Base-by-base conservation (phyloP, 495 filamentous ascomycete species). In the Viridothelium virens region DNA sequence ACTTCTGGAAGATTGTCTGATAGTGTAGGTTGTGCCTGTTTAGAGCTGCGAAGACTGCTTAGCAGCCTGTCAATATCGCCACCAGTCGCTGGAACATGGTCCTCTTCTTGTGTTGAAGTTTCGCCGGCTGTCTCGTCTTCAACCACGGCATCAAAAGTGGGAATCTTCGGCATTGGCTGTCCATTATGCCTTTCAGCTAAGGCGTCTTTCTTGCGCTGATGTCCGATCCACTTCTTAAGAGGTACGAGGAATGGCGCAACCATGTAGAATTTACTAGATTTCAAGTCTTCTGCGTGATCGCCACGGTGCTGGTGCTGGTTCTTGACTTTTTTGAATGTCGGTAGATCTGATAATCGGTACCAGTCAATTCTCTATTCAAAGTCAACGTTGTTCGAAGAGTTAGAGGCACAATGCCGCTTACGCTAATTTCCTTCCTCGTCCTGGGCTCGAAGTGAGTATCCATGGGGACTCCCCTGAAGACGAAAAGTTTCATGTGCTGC, bases 241-340 rank as follows among this genome's bases (percentile, higher is more conserved):
- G 83, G 90, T 41, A 83, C 84, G 67, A 98, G 79, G 73, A 98
- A 97, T 0, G 94, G 92, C 2, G 91, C 91, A 18, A 98, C 94
- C 91, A 97, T 97, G 76, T 96, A 97, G 73, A 96, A 97, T 72
- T 91, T 97, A 71, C 90, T 90, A 25, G 88, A 84, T 71, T 88
- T 89, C 16, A 82, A 74, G 1, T 82, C 81, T n/a, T 83, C 76
- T 10, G 81, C 78, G 31, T 75, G 79, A 37, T 79, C 78, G 25
- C 77, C 75, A 14, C 78, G 56, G 70, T 82, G 76, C 72, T 86
- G 74, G 70, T 87, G 72, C 72, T 86, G 74, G 70, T 87, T 72
- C 66, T 84, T 75, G 53, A 83, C 80, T 64, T 87, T 86, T 67
- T 87, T 88, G 68, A 88, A 85, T 0, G 91, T 89, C 0, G 94